Evolutionary conservation across 2,329 filamentous ascomycete species (phyloP).

Genomic region (Hypomyces perniciosus): DNA sequence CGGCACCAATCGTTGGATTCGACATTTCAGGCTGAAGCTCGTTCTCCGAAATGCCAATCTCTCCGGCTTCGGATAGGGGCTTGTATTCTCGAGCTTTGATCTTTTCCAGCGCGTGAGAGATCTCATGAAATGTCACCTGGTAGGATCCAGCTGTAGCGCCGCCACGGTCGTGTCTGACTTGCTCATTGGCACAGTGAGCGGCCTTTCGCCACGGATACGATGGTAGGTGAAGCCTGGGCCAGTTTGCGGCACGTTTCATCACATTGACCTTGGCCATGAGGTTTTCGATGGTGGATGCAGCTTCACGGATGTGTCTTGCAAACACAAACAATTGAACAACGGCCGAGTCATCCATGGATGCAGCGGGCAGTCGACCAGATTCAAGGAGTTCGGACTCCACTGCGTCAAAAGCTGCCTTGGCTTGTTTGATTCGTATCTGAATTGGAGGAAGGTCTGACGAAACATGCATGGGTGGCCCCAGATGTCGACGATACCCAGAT

Average conservation of each 20-base stretch:
- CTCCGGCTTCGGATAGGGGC: conserved; percentile 22
- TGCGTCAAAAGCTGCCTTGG: conserved; percentile 41
- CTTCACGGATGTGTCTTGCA: conserved; percentile 48
- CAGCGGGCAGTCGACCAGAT: conserved; percentile 38
- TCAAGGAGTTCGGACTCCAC: conserved; percentile 42
- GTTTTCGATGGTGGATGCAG: conserved; percentile 40
- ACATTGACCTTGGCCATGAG: conserved; percentile 42
- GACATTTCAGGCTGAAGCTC: conserved; percentile 13
- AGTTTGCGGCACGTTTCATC: conserved; percentile 37
- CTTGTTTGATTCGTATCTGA: conserved; percentile 34
- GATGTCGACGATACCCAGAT: conserved; percentile 42
- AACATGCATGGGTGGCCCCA: conserved; percentile 37
- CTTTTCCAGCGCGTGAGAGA: conserved; percentile 36
- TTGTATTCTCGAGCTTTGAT: conserved; percentile 35
- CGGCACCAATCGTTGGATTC: conserved; percentile 29
- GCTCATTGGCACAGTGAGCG: conserved; percentile 47
- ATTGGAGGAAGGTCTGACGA: conserved; percentile 37
- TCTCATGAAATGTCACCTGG: conserved; percentile 39
- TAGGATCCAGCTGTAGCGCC: conserved; percentile 50
- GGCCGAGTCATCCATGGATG: conserved; percentile 42
- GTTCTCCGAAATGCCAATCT: conserved; percentile 12
- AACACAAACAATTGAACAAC: conserved; percentile 50
- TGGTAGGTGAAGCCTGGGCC: conserved; percentile 41
- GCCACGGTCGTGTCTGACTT: conserved; percentile 54
- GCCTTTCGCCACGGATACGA: conserved; percentile 50